Conservation (phyloP, 2,329 filamentous ascomycete species). For the Pseudohalonectria lignicola region DNA sequence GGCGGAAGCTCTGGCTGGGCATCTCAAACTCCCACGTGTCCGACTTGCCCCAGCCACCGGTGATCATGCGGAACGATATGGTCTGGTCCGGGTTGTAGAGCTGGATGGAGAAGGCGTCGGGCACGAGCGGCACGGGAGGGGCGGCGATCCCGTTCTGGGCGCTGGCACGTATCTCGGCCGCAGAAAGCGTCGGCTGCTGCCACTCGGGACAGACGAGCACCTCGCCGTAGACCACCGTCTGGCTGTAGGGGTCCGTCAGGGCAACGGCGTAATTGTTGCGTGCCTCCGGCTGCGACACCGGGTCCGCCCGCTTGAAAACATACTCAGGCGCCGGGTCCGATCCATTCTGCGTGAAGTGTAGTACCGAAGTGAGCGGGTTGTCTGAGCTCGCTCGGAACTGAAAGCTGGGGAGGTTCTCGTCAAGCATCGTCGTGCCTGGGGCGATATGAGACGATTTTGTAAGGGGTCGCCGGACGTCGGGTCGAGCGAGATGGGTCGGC, state of each 20-base stretch:
- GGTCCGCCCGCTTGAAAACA: slow-evolving; percentile 65
- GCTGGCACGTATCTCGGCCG: slow-evolving; percentile 68
- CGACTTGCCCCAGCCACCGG: slow-evolving; percentile 63
- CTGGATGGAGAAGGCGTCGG: slow-evolving; percentile 70
- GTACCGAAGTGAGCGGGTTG: slow-evolving; percentile 42
- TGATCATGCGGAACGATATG: slow-evolving; percentile 60
- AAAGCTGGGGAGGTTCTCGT: slow-evolving; percentile 83
- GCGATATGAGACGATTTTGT: too few species aligned
- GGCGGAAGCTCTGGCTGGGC: slow-evolving; percentile 72
- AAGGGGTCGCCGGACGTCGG: not conserved
- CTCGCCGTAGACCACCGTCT: slow-evolving; percentile 78
- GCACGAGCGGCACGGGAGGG: slow-evolving; percentile 59
- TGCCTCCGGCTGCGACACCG: slow-evolving; percentile 49
- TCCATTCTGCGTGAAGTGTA: slow-evolving; percentile 59
- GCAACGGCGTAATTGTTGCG: slow-evolving; percentile 81
- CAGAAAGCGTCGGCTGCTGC: slow-evolving; percentile 70
- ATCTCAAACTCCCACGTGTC: slow-evolving; percentile 89
- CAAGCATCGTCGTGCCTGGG: slow-evolving; percentile 52
- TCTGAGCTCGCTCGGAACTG: slow-evolving; percentile 40
- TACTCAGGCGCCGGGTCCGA: slow-evolving; percentile 73
- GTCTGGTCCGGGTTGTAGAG: slow-evolving; percentile 92
- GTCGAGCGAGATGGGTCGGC: too few species aligned
- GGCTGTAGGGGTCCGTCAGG: slow-evolving; percentile 70
- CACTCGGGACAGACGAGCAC: slow-evolving; percentile 77
- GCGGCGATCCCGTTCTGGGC: slow-evolving; percentile 48